Conservation (phyloP, 176 grass and related monocot species). For the Eleusine coracana region DNA sequence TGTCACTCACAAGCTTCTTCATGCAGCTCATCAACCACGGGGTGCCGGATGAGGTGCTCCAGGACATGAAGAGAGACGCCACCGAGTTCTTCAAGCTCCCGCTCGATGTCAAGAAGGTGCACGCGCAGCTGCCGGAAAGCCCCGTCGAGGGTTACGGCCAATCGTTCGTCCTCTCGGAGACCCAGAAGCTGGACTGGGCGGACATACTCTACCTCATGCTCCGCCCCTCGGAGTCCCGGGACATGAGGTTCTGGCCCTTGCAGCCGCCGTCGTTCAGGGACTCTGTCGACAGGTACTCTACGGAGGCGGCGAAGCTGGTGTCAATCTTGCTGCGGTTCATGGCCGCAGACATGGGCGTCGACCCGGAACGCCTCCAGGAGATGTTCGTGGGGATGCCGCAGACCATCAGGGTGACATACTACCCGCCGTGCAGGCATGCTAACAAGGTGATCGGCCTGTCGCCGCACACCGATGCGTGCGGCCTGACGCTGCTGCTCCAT, state of each 20-base stretch:
- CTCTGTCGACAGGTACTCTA: slow-evolving; percentile 50
- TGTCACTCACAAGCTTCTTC: neutral
- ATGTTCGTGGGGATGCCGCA: slow-evolving; percentile 44
- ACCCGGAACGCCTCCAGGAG: slow-evolving; percentile 34
- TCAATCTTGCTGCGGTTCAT: slow-evolving; percentile 43
- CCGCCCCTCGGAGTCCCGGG: slow-evolving; percentile 14
- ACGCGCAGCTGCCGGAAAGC: neutral
- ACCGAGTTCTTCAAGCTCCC: slow-evolving; percentile 46
- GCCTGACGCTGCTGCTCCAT: slow-evolving; percentile 51
- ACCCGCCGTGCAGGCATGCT: slow-evolving; percentile 47
- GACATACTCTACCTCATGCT: slow-evolving; percentile 41
- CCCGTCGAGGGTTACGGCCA: slow-evolving; percentile 49
- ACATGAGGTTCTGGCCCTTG: slow-evolving; percentile 46
- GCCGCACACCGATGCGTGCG: slow-evolving; percentile 58
- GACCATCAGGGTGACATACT: slow-evolving; percentile 55
- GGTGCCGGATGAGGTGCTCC: slow-evolving; percentile 33
- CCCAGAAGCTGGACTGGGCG: slow-evolving; percentile 56
- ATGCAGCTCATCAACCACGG: slow-evolving; percentile 49
- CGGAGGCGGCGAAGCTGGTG: slow-evolving; percentile 25
- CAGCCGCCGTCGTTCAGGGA: slow-evolving; percentile 27
- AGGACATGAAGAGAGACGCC: slow-evolving; percentile 11
- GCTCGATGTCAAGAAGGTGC: slow-evolving; percentile 26
- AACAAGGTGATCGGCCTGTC: slow-evolving; percentile 56
- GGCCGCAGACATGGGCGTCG: slow-evolving; percentile 49
- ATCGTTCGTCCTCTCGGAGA: slow-evolving; percentile 45